A percentile compares a stretch with the other conserved stretches of the same genome.
These are phyloP conservation scores for Vicia villosa DNA, from an alignment of 306 rosid genomes.

Conservation along the genomic window DNA sequence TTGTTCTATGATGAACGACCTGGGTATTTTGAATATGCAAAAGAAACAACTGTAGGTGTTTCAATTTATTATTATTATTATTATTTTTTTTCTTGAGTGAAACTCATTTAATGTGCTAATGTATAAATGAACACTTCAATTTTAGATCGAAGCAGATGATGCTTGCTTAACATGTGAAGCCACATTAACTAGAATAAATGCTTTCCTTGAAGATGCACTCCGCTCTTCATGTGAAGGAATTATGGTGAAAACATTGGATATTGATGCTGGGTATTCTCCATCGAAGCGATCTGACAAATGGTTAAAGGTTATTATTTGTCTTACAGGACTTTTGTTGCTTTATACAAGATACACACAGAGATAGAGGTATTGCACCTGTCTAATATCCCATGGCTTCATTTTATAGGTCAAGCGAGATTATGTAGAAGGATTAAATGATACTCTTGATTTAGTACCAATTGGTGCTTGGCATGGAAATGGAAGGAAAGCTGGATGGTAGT, in stretches of 20 bases:
- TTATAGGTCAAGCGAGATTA: conserved; percentile 91
- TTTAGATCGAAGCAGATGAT: conserved; percentile 81
- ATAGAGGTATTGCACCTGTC: conserved; percentile 11
- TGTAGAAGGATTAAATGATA: conserved; percentile 77
- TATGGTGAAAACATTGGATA: conserved; percentile 84
- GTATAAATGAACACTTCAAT: conserved; percentile 20
- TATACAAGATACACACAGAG: not conserved
- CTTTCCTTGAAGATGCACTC: conserved; percentile 72
- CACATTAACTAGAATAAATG: conserved; percentile 55
- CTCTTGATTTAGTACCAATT: conserved; percentile 91
- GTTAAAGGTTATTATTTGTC: conserved; percentile 68
- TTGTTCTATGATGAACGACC: conserved; percentile 66
- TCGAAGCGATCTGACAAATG: conserved; percentile 86
- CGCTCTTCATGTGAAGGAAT: conserved; percentile 88
- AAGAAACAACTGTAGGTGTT: conserved; percentile 70
- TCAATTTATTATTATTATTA: conserved; percentile 16
- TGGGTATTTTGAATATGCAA: conserved; percentile 83
- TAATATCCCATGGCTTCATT: conserved; percentile 27
- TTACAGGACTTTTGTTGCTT: conserved; percentile 13
- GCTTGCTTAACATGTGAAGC: conserved; percentile 65
- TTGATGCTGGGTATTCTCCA: conserved; percentile 85
- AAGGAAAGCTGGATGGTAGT: conserved; percentile 95
- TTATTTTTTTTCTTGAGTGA: conserved; percentile 6
- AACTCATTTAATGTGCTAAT: conserved; percentile 11
- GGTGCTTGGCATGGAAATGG: conserved; percentile 99